Evolutionary conservation across 495 filamentous ascomycete species (phyloP), one percentile per base, ranked within the genome.

Genomic region (Astrothelium subdiscretum): DNA sequence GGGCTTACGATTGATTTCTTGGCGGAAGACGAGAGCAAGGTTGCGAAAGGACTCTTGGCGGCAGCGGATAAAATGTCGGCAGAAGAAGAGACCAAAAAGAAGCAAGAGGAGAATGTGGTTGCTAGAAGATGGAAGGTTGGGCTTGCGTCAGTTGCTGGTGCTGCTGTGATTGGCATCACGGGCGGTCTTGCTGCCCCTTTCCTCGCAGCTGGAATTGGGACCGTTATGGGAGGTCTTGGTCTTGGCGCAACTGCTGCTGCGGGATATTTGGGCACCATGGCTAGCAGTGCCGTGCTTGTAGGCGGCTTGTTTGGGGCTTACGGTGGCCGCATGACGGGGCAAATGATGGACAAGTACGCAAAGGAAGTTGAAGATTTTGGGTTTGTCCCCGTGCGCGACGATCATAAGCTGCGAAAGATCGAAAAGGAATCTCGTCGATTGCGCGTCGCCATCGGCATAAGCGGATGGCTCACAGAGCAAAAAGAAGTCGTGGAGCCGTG

Each of bases 261-360:
- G 13, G 83, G 84, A 8, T 85, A 95, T 61, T 75, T 98, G 0
- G 94, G 91, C 15, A 77, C 85, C 15, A 72, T 97, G 59, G 88
- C 90, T 12, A 82, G 88, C 27, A 95, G 85, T 66, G 80, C 82
- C 5, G 82, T 91, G 18, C 74, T 90, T 44, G 87, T 96, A 22
- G 92, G 91, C 4, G 82, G 86, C 57, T 73, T 97, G 13, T 96
- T 98, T 68, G 92, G 92, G 32, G 88, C 91, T 10, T 95, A 94
- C 70, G 91, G 91, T 27, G 89, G 85, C 13, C 80, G 87, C 15
- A 91, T 94, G 83, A 88, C 87, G 1, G 85, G 87, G 32, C 83
- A 89, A 70, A 87, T 91, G 84, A 88, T 97, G 81, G 90, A 92
- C 64, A 80, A 85, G 48, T 94, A 96, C 73, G 86, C 89, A 20